Conservation (phyloP, 768 basidiomycete species). For the Collybia nuda region DNA sequence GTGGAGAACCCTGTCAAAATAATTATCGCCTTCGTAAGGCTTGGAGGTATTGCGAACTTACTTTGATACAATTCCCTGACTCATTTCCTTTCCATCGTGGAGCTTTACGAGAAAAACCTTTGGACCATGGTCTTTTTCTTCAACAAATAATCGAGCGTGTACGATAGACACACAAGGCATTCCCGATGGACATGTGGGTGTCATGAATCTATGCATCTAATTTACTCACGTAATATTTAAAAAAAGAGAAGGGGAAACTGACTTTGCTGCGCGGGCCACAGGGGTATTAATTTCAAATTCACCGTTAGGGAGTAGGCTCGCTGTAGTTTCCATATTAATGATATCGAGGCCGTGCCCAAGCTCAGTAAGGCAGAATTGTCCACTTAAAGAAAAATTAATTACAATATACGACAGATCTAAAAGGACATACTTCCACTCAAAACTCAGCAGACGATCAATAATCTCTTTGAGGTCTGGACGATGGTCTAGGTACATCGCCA, state of each 20-base stretch:
- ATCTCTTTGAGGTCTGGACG: slow-evolving; percentile 20
- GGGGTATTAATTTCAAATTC: slow-evolving; percentile 38
- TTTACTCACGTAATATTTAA: no score
- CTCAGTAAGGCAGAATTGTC: slow-evolving; percentile 45
- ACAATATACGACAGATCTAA: no score
- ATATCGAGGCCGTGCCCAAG: slow-evolving; percentile 45
- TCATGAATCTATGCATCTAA: slow-evolving; percentile 47
- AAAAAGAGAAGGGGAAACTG: slow-evolving; percentile 5
- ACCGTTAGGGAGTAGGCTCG: slow-evolving; percentile 34
- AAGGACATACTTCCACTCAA: slow-evolving; percentile 25
- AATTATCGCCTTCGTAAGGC: no score
- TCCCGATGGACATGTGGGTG: slow-evolving; percentile 37
- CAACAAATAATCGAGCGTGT: slow-evolving; percentile 35
- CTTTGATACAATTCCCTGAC: slow-evolving; percentile 29
- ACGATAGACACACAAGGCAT: slow-evolving; percentile 39
- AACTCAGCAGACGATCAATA: slow-evolving; percentile 25
- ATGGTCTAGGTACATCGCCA: slow-evolving; percentile 22
- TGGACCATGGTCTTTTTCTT: slow-evolving; percentile 32
- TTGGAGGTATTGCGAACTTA: neutral
- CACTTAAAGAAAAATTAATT: slow-evolving; percentile 25
- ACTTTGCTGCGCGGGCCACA: slow-evolving; percentile 35
- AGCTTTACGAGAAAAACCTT: slow-evolving; percentile 37
- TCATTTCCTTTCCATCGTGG: slow-evolving; percentile 37
- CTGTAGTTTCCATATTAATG: slow-evolving; percentile 40
- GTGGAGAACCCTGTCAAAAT: slow-evolving; percentile 13